These are phyloP conservation scores for Teunomyces lycoperdinae DNA, from an alignment of 805 yeast genomes.

Conservation along the genomic window DNA sequence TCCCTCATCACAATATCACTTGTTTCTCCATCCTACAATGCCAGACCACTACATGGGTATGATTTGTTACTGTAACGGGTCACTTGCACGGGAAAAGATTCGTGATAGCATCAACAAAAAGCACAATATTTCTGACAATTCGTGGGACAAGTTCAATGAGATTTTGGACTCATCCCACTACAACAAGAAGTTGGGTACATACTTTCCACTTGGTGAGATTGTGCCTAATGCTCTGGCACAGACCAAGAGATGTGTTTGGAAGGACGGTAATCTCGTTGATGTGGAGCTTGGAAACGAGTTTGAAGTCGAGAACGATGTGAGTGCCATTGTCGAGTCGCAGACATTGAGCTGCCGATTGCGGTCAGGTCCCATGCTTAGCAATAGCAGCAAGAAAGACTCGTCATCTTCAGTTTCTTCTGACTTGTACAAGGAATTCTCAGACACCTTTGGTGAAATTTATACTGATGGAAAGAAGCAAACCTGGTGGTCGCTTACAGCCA, in stretches of 20 bases:
- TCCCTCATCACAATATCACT: slow-evolving; percentile 79
- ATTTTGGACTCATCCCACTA: slow-evolving; percentile 43
- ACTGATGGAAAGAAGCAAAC: slow-evolving; percentile 53
- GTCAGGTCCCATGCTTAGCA: slow-evolving; percentile 70
- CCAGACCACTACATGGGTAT: slow-evolving; percentile 82
- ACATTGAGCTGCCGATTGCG: slow-evolving; percentile 81
- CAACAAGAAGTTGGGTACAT: slow-evolving; percentile 62
- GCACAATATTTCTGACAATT: slow-evolving; percentile 28
- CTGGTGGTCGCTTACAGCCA: slow-evolving; percentile 40
- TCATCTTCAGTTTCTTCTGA: background rate
- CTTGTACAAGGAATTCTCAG: slow-evolving; percentile 24
- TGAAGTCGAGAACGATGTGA: slow-evolving; percentile 62
- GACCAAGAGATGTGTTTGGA: slow-evolving; percentile 49
- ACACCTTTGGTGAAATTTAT: slow-evolving; percentile 39
- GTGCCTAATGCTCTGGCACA: slow-evolving; percentile 78
- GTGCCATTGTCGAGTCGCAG: slow-evolving; percentile 81
- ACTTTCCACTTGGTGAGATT: slow-evolving; percentile 88
- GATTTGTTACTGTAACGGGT: slow-evolving; percentile 92
- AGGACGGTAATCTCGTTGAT: slow-evolving; percentile 23
- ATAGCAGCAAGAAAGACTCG: slow-evolving; percentile 2
- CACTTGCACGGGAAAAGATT: slow-evolving; percentile 77
- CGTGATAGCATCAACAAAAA: slow-evolving; percentile 59
- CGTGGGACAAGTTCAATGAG: slow-evolving; percentile 64
- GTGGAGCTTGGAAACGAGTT: slow-evolving; percentile 24
- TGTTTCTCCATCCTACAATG: slow-evolving; percentile 84